Conservation (phyloP, 139 green algal species). For the Auxenochlorella pyrenoidosa region DNA sequence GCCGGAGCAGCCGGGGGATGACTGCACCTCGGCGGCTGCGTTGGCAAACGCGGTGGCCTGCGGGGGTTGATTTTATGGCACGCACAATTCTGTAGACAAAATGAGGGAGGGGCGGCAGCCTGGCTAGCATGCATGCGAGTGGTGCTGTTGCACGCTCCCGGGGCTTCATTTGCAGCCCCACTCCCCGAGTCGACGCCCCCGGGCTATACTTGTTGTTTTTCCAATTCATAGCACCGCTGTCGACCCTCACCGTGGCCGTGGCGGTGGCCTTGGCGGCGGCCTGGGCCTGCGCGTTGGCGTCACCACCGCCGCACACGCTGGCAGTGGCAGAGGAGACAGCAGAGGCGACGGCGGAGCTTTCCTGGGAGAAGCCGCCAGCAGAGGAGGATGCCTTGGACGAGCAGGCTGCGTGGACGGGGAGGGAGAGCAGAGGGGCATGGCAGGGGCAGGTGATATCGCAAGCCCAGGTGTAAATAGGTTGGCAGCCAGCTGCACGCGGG, state of each 20-base stretch:
- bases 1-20: slow-evolving; percentile 9
- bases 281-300: not conserved
- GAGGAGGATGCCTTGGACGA: slow-evolving; percentile 18
- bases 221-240: no score
- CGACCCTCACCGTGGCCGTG: not conserved
- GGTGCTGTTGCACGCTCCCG: no score
- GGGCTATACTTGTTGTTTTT: no score
- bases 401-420: slow-evolving; percentile 2
- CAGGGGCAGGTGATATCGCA: no score
- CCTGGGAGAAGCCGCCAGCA: slow-evolving; percentile 15
- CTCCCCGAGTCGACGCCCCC: no score
- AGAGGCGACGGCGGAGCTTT: slow-evolving; percentile 3
- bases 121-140: slow-evolving; percentile 37
- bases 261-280: not conserved
- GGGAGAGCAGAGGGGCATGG: no score
- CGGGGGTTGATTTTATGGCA: no score
- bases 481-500: no score
- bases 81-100: no score
- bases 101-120: no score
- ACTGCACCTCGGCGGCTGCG: slow-evolving; percentile 15
- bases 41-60: slow-evolving; percentile 25
- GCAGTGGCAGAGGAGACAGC: not conserved
- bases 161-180: no score
- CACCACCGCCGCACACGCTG: not conserved
- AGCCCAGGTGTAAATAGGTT: no score